Conservation (phyloP, 2,329 filamentous ascomycete species). For the Scedosporium aurantiacum region DNA sequence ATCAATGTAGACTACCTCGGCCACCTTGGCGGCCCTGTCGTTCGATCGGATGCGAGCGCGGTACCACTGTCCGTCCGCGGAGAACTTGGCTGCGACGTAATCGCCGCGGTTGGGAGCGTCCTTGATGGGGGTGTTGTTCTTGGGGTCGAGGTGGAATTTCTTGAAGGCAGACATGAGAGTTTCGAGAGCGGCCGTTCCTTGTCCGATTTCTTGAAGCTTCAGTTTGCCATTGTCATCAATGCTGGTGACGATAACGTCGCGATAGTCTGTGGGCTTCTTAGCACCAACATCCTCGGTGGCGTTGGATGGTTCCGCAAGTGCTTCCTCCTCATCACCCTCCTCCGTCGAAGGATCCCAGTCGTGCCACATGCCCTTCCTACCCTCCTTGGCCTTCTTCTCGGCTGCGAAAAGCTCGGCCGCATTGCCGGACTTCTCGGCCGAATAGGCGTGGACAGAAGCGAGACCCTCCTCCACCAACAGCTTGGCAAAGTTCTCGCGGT, state of each 20-base stretch:
- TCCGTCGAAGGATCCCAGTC: slow-evolving; percentile 90
- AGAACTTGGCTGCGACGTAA: slow-evolving; percentile 83
- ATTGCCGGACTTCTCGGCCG: slow-evolving; percentile 89
- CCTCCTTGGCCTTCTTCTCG: slow-evolving; percentile 82
- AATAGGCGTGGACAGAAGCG: slow-evolving; percentile 86
- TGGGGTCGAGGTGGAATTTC: slow-evolving; percentile 75
- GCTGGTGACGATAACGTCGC: slow-evolving; percentile 85
- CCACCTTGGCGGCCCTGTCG: slow-evolving; percentile 77
- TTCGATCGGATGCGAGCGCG: slow-evolving; percentile 83
- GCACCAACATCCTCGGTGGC: slow-evolving; percentile 38
- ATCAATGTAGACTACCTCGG: slow-evolving; percentile 89
- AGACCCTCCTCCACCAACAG: slow-evolving; percentile 86
- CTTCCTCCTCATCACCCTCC: slow-evolving; percentile 44
- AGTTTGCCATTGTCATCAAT: slow-evolving; percentile 72
- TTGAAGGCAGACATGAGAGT: slow-evolving; percentile 85
- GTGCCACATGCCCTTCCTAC: slow-evolving; percentile 78
- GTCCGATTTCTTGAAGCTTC: slow-evolving; percentile 84
- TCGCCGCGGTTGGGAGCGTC: slow-evolving; percentile 83
- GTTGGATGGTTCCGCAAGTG: slow-evolving; percentile 37
- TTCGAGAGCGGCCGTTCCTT: slow-evolving; percentile 74
- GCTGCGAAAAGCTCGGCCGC: slow-evolving; percentile 77
- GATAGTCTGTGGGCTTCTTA: slow-evolving; percentile 72
- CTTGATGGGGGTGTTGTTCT: slow-evolving; percentile 64
- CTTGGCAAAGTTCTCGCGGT: slow-evolving; percentile 93
- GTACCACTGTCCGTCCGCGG: slow-evolving; percentile 86